Evolutionary conservation across 805 yeast species (phyloP).

Genomic region (Cyberlindnera bimundalis): DNA sequence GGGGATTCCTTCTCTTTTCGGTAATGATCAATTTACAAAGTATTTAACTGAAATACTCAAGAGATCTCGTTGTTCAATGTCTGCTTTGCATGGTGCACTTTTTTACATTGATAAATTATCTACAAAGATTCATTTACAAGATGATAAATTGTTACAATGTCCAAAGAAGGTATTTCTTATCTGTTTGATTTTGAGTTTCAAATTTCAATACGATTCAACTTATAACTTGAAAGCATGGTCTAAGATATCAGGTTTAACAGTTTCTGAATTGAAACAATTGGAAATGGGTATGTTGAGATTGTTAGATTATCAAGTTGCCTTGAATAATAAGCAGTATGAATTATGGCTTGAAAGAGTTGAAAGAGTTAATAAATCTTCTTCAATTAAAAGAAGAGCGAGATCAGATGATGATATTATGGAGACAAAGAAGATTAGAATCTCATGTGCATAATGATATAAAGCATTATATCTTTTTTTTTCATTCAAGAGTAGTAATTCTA

Average conservation of each 20-base stretch:
- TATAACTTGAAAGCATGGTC: slow-evolving; percentile 71
- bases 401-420: not conserved
- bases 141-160: slow-evolving; percentile 30
- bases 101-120: slow-evolving; percentile 56
- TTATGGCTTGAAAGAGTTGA: slow-evolving; percentile 31
- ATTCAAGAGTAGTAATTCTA: too few relatives aligned
- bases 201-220: slow-evolving; percentile 70
- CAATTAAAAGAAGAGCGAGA: slow-evolving; percentile 1
- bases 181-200: slow-evolving; percentile 66
- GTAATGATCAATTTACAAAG: not conserved
- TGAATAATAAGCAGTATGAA: slow-evolving; percentile 46
- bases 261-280: slow-evolving; percentile 44
- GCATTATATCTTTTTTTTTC: too few relatives aligned
- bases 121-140: slow-evolving; percentile 22
- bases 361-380: not conserved
- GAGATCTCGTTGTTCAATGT: slow-evolving; percentile 56
- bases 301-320: slow-evolving; percentile 54
- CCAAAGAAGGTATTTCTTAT: slow-evolving; percentile 68
- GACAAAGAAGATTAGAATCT: not conserved
- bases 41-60: slow-evolving; percentile 40
- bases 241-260: slow-evolving; percentile 62
- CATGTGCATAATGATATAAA: slow-evolving; percentile 2
- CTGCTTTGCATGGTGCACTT: slow-evolving; percentile 63
- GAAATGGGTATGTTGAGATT: slow-evolving; percentile 52
- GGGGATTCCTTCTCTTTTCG: slow-evolving; percentile 7